Conservation (phyloP, 2,329 filamentous ascomycete genomes). For the Epicoccum sorghinum region DNA sequence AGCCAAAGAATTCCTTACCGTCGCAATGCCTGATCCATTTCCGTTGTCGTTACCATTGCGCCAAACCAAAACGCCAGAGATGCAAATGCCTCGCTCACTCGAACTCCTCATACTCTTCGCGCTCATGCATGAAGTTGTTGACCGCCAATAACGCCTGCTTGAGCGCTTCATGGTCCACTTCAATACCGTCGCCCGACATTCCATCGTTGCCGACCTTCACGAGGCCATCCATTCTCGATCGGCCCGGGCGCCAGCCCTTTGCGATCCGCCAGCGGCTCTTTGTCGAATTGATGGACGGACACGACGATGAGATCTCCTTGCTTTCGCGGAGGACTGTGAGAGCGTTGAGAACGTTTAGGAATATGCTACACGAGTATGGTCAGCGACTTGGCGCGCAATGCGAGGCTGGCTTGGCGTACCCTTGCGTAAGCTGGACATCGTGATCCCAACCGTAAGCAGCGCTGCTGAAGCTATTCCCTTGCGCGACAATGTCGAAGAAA, state of each 20-base stretch:
- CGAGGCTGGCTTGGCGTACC: constrained; percentile 29
- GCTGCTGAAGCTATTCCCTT: constrained; percentile 43
- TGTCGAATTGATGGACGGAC: constrained; percentile 39
- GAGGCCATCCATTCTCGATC: constrained; percentile 38
- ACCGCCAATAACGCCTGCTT: constrained; percentile 42
- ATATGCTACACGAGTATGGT: constrained; percentile 36
- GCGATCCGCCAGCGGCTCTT: constrained; percentile 43
- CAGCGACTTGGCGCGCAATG: constrained; percentile 16
- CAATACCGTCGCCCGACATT: constrained; percentile 39
- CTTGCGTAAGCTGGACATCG: constrained; percentile 43
- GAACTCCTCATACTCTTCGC: constrained; percentile 33
- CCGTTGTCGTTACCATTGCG: constrained; percentile 25
- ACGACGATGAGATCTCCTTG: constrained; percentile 39
- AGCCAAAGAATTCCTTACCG: constrained; percentile 14
- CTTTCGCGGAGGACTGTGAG: constrained; percentile 41
- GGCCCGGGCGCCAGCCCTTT: constrained; percentile 36
- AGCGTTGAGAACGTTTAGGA: constrained; percentile 43
- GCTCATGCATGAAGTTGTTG: constrained; percentile 49
- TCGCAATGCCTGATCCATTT: constrained; percentile 26
- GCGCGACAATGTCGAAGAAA: constrained; percentile 46
- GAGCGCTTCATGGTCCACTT: constrained; percentile 41
- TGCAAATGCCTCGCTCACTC: constrained; percentile 20
- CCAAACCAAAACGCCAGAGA: constrained; percentile 26
- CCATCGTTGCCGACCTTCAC: constrained; percentile 44
- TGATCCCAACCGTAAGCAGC: constrained; percentile 45